These are phyloP conservation scores for Ganoderma meredithae DNA, from an alignment of 1,284 basidiomycete genomes.

Conservation along the genomic window DNA sequence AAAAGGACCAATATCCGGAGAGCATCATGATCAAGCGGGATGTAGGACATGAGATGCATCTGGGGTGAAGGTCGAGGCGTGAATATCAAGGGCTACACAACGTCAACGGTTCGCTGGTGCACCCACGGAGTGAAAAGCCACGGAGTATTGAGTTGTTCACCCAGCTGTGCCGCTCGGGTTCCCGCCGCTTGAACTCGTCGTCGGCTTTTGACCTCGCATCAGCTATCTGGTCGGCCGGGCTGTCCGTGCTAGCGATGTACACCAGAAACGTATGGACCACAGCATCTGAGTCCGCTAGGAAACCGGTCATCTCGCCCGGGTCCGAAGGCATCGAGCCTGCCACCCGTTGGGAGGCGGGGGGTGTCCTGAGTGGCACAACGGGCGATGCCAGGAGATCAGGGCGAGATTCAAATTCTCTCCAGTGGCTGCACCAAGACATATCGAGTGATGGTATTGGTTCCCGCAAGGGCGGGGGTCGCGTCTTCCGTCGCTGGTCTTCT, in stretches of 20 bases:
- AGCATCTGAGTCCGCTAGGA: background rate
- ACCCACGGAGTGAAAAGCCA: background rate
- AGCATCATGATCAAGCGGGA: too few species aligned
- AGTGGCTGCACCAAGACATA: background rate
- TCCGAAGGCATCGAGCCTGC: background rate
- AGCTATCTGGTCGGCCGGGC: background rate
- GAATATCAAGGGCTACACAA: background rate
- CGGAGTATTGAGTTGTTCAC: background rate
- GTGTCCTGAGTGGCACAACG: background rate
- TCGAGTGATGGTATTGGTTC: background rate
- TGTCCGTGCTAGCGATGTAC: background rate
- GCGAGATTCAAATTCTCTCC: background rate
- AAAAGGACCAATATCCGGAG: too few species aligned
- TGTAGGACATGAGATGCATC: too few species aligned
- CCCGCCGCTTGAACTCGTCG: background rate
- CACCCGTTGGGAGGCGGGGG: background rate
- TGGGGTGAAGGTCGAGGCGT: background rate
- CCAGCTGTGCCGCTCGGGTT: background rate
- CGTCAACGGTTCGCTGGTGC: background rate
- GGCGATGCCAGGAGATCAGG: background rate
- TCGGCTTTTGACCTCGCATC: background rate
- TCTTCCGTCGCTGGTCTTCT: background rate
- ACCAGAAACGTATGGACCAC: background rate
- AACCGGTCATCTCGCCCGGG: background rate
- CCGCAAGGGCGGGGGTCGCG: background rate